Evolutionary conservation across 192 early-diverging fungal genomes (phyloP).

Genomic region (Backusella macrospora): DNA sequence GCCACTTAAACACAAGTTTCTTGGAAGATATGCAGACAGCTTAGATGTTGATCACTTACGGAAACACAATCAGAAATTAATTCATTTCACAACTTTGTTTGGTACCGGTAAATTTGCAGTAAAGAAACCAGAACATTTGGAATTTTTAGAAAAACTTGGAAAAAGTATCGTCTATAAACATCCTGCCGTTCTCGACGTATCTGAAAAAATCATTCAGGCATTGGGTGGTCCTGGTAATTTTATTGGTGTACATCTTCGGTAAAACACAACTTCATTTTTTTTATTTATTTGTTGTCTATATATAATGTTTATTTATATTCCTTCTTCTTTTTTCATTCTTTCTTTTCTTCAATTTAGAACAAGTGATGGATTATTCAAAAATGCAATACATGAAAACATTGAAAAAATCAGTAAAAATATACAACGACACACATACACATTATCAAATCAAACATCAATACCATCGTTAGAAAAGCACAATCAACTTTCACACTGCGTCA

Average conservation of each 20-base stretch:
- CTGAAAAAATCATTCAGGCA: conserved; percentile 28
- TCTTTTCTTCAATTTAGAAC: conserved; percentile 21
- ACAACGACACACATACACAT: neutral
- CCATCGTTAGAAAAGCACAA: neutral
- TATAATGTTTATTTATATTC: too few relatives aligned
- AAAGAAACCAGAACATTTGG: conserved; percentile 30
- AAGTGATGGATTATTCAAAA: conserved; percentile 35
- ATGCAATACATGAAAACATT: conserved; percentile 33
- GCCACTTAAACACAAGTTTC: conserved; percentile 9
- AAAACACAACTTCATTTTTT: neutral
- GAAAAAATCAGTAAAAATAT: conserved; percentile 19
- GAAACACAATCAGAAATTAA: conserved; percentile 25
- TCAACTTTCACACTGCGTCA: neutral
- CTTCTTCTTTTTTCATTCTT: neutral
- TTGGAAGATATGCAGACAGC: conserved; percentile 35
- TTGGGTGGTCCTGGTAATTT: conserved; percentile 37
- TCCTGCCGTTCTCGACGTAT: conserved; percentile 28
- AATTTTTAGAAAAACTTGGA: conserved; percentile 36
- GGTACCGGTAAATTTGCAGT: conserved; percentile 38
- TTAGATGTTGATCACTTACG: conserved; percentile 34
- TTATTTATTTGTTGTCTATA: too few relatives aligned
- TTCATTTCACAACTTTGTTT: conserved; percentile 42
- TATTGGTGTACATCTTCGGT: conserved; percentile 43
- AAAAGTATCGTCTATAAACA: conserved; percentile 39
- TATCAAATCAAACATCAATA: neutral